These are phyloP conservation scores for Penicillium fuscoglaucum DNA, from an alignment of 2,329 filamentous ascomycete genomes.

Conservation along the genomic window DNA sequence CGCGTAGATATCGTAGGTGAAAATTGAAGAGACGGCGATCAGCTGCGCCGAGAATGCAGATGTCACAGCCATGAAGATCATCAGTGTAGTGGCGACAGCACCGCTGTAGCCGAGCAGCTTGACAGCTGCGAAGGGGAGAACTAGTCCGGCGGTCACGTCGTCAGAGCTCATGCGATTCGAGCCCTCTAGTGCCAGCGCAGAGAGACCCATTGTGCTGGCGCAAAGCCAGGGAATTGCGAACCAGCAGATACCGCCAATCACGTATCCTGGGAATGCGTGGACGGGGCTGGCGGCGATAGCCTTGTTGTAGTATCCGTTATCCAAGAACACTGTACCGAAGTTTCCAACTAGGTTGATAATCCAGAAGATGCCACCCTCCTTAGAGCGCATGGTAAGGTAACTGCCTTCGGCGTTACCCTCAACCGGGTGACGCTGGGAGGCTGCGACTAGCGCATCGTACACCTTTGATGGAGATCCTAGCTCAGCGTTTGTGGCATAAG, in stretches of 20 bases:
- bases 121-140: slow-evolving; percentile 81
- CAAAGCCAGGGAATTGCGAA: slow-evolving; percentile 91
- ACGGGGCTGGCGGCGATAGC: slow-evolving; percentile 85
- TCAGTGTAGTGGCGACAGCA: slow-evolving; percentile 72
- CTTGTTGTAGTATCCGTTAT: slow-evolving; percentile 90
- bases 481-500: slow-evolving; percentile 71
- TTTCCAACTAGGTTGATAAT: slow-evolving; percentile 77
- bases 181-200: slow-evolving; percentile 75
- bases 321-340: slow-evolving; percentile 70
- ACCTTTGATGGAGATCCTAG: slow-evolving; percentile 75
- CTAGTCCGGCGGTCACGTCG: slow-evolving; percentile 79
- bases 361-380: slow-evolving; percentile 83
- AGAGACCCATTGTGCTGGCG: slow-evolving; percentile 83
- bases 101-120: slow-evolving; percentile 79
- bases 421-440: slow-evolving; percentile 69
- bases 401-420: slow-evolving; percentile 76
- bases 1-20: slow-evolving; percentile 85
- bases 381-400: slow-evolving; percentile 82
- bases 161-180: slow-evolving; percentile 69
- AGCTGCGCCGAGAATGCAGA: slow-evolving; percentile 79
- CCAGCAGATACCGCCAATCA: slow-evolving; percentile 83
- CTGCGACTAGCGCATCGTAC: slow-evolving; percentile 73
- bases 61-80: slow-evolving; percentile 90
- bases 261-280: slow-evolving; percentile 82
- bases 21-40: slow-evolving; percentile 84